phyloP scores from a whole-genome alignment of 495 filamentous ascomycete species.

The Parathielavia hyrcaniae region DNA sequence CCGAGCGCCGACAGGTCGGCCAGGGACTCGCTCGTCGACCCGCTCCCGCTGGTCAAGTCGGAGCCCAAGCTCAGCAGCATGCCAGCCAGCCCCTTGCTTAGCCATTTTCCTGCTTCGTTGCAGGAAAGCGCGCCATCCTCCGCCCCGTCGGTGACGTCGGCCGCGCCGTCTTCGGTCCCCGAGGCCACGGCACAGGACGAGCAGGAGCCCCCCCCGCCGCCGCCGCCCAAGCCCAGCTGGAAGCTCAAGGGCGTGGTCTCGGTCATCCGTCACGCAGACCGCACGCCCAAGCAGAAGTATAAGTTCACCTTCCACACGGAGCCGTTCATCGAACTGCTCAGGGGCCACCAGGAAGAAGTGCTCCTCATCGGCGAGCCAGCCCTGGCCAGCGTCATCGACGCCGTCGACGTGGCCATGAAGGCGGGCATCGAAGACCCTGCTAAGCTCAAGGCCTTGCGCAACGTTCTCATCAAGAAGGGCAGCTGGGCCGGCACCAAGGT shows the following conservation, averaged over 20 bases:
- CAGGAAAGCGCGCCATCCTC: slow-evolving; percentile 38
- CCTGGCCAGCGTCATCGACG: slow-evolving; percentile 78
- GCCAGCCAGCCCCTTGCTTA: slow-evolving; percentile 32
- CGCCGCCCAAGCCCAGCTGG: slow-evolving; percentile 92
- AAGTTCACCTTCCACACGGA: slow-evolving; percentile 98
- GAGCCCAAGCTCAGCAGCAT: slow-evolving; percentile 34
- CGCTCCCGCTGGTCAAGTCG: slow-evolving; percentile 11
- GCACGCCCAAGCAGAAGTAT: slow-evolving; percentile 97
- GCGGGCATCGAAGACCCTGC: slow-evolving; percentile 74
- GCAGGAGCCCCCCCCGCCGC: slow-evolving; percentile 54
- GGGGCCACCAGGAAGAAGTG: slow-evolving; percentile 93
- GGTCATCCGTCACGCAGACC: slow-evolving; percentile 90
- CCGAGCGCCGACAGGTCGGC: slow-evolving; percentile 31
- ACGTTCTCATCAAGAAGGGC: slow-evolving; percentile 84
- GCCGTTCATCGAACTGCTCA: slow-evolving; percentile 89
- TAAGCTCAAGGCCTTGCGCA: slow-evolving; percentile 77
- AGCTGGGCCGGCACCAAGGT: slow-evolving; percentile 94
- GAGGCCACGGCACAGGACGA: slow-evolving; percentile 18
- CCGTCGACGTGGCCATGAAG: slow-evolving; percentile 70
- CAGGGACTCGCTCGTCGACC: slow-evolving; percentile 16
- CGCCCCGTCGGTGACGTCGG: slow-evolving; percentile 38
- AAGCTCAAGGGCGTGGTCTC: slow-evolving; percentile 98
- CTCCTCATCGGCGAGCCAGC: slow-evolving; percentile 88
- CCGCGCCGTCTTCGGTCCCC: slow-evolving; percentile 36
- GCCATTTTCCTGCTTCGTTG: slow-evolving; percentile 31